These are phyloP conservation scores for Sisymbrium altissimum DNA, from an alignment of 345 rosid species.

Conservation along the genomic window DNA sequence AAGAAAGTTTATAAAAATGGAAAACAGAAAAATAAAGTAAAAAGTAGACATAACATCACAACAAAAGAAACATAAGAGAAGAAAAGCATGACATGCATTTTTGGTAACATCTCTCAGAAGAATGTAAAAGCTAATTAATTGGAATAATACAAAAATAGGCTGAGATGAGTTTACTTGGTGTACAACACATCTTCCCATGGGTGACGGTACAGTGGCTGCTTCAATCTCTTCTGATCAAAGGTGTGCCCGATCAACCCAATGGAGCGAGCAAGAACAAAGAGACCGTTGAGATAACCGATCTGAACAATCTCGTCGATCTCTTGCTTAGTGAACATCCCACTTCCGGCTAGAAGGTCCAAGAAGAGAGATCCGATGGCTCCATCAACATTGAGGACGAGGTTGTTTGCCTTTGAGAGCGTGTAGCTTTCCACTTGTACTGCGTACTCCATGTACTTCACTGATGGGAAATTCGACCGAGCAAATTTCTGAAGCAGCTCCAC, in stretches of 20 bases:
- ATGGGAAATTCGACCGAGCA: conserved; percentile 89
- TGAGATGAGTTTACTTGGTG: conserved; percentile 62
- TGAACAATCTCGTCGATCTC: conserved; percentile 93
- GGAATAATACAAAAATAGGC: background rate
- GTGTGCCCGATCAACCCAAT: conserved; percentile 93
- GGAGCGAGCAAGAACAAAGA: conserved; percentile 86
- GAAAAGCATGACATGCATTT: conserved; percentile 16
- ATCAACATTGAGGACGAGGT: conserved; percentile 82
- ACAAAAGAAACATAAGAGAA: conserved; percentile 6
- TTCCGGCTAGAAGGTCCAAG: conserved; percentile 93
- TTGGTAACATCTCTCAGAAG: conserved; percentile 14
- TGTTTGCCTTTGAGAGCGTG: conserved; percentile 84
- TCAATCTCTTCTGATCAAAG: conserved; percentile 96
- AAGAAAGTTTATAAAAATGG: background rate
- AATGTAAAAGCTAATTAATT: conserved; percentile 22
- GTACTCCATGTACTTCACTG: conserved; percentile 93
- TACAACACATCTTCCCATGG: conserved; percentile 99
- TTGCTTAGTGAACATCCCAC: conserved; percentile 87
- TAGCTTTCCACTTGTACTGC: conserved; percentile 87
- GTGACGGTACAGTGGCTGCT: conserved; percentile 94
- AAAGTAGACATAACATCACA: conserved; percentile 4
- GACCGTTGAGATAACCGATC: conserved; percentile 87
- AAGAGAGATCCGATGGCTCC: conserved; percentile 95
- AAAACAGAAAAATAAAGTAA: background rate
- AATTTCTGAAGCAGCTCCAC: conserved; percentile 86